phyloP scores from a whole-genome alignment of 345 rosid genomes.

The Aquilaria sinensis region DNA sequence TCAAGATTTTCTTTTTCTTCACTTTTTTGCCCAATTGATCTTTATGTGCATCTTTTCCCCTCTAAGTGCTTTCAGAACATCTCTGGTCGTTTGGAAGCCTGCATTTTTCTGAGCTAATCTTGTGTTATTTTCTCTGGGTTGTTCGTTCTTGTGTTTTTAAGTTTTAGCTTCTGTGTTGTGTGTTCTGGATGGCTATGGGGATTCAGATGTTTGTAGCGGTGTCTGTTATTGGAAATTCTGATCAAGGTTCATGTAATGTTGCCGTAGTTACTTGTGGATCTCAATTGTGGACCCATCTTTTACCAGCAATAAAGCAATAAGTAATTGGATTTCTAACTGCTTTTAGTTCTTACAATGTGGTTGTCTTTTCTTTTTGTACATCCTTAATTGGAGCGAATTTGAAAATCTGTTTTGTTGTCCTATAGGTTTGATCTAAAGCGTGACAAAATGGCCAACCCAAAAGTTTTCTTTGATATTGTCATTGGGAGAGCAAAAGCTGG shows the following conservation, averaged over 20 bases:
- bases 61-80: not conserved
- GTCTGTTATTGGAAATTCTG: no score
- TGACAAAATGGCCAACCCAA: constrained; percentile 53
- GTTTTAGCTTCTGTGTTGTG: no score
- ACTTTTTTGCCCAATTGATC: not conserved
- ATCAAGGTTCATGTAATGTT: not conserved
- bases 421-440: constrained; percentile 17
- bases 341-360: not conserved
- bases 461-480: constrained; percentile 67
- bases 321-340: not conserved
- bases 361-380: not conserved
- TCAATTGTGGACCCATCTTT: not conserved
- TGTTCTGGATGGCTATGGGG: no score
- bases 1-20: no score
- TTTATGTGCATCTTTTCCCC: not conserved
- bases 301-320: no score
- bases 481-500: constrained; percentile 66
- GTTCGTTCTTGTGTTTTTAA: no score
- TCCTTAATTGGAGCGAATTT: not conserved
- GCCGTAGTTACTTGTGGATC: no score
- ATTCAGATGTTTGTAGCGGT: not conserved
- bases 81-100: no score
- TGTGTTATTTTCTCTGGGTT: no score
- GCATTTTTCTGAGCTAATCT: no score
- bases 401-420: not conserved